Base-by-base conservation (phyloP, 768 basidiomycete genomes). In the Leccinum subtestaceum region DNA sequence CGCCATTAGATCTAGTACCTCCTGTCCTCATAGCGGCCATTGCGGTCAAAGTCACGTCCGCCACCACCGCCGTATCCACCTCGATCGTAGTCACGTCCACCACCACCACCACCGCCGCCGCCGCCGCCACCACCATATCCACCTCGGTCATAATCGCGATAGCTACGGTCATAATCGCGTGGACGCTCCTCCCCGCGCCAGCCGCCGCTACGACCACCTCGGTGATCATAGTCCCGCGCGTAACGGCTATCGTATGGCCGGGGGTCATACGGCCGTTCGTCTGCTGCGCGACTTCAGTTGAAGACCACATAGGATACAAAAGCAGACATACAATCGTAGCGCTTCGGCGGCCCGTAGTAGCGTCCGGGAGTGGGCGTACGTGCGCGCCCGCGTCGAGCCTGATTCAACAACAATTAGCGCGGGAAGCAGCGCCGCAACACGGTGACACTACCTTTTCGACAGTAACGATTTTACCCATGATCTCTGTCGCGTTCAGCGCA, bases 271-370 rank as follows among this genome's bases (percentile, higher is more conserved):
- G 86, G 92, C 32, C 93, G 84, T 69, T 94, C 91, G 63, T 83
- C 93, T 87, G 69, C 65, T 31, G 53, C 51, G 25, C 21, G 29
- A 52, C 38, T 25, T 61, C 12, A 65, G 48, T 12, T 31, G 5
- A 19, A 13, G 13, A n/a, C 5, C 32, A 17, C 11, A 38, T 7
- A 38, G 11, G 10, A 59, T 53, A 56, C 25, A 59, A 21, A 53
- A 25, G n/a, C 15, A 52, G 31, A 73, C 82, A 59, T 65, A 87
- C 88, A 72, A 61, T 88, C 87, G 59, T 78, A 76, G 40, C 91
- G 82, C 77, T 95, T 94, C 47, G 94, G 92, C 50, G 94, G 93
- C 0, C 94, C 95, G 62, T 91, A 93, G 82, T 99, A 99, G 55
- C 89, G 78, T 27, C 96, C 96, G 3, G 96, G 96, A 6, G 96